These are phyloP conservation scores for Coleophoma cylindrospora DNA, from an alignment of 2,329 filamentous ascomycete species.

Conservation along the genomic window DNA sequence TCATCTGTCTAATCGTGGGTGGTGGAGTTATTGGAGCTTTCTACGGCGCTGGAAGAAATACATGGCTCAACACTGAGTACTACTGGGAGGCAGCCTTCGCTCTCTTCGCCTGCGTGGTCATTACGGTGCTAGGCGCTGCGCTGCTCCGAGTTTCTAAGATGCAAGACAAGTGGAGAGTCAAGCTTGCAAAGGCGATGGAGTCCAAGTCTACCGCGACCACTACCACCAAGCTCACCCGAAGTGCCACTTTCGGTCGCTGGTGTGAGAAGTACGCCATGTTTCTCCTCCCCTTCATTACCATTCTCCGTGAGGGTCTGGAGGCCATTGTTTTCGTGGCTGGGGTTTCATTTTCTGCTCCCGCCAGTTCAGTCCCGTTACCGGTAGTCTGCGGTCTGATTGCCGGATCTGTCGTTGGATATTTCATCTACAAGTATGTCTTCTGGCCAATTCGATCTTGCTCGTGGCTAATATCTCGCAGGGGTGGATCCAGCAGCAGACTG, in stretches of 20 bases:
- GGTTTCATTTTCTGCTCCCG: slow-evolving; percentile 72
- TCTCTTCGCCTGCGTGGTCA: slow-evolving; percentile 72
- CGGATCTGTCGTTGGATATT: slow-evolving; percentile 62
- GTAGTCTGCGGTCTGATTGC: slow-evolving; percentile 67
- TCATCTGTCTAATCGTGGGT: slow-evolving; percentile 54
- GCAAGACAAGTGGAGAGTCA: slow-evolving; percentile 82
- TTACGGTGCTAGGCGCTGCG: slow-evolving; percentile 74
- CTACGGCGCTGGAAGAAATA: slow-evolving; percentile 59
- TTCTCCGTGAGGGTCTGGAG: slow-evolving; percentile 82
- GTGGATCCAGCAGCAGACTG: slow-evolving; percentile 59
- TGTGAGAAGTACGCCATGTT: slow-evolving; percentile 83
- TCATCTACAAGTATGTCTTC: slow-evolving; percentile 70
- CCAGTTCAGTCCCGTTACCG: slow-evolving; percentile 71
- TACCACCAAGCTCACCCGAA: slow-evolving; percentile 28
- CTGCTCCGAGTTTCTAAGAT: slow-evolving; percentile 78
- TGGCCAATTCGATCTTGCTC: not conserved
- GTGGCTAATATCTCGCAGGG: slow-evolving; percentile 28
- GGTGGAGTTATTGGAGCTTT: slow-evolving; percentile 59
- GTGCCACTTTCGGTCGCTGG: slow-evolving; percentile 53
- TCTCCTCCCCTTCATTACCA: slow-evolving; percentile 78
- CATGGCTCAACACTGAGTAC: slow-evolving; percentile 64
- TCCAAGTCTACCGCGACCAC: slow-evolving; percentile 31
- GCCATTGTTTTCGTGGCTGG: slow-evolving; percentile 83
- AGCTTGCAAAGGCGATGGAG: slow-evolving; percentile 68
- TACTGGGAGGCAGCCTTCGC: slow-evolving; percentile 79